A percentile compares a stretch with the other conserved stretches of the same genome.
Conservation (phyloP, 2,329 filamentous ascomycete genomes). For the Uncinocarpus reesii region DNA sequence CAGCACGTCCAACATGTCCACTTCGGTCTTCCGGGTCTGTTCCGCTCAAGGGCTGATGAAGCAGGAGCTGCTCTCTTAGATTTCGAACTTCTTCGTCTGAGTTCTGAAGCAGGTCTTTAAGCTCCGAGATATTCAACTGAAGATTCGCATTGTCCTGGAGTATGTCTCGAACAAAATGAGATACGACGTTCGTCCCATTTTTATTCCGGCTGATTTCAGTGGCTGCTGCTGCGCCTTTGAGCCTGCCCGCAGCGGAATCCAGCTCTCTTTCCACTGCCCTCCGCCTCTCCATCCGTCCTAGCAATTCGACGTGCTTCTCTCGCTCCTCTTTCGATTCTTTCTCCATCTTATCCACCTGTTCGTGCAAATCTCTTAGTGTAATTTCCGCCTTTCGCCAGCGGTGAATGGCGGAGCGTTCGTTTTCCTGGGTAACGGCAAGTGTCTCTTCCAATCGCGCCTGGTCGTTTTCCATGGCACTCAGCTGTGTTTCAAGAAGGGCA, state of each 20-base stretch:
- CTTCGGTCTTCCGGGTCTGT: conserved; percentile 18
- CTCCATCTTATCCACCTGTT: conserved; percentile 82
- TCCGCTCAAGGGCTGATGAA: conserved; percentile 51
- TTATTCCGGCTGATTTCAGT: conserved; percentile 53
- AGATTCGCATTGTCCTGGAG: conserved; percentile 90
- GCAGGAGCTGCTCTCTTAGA: conserved; percentile 67
- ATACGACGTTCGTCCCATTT: conserved; percentile 62
- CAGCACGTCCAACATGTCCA: conserved; percentile 29
- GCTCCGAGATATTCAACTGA: conserved; percentile 80
- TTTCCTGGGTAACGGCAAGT: conserved; percentile 57
- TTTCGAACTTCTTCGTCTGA: conserved; percentile 91
- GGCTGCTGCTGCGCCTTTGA: conserved; percentile 69
- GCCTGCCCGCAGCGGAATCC: conserved; percentile 63
- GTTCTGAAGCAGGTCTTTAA: conserved; percentile 78
- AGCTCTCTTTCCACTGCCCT: conserved; percentile 73
- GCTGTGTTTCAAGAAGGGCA: conserved; percentile 66
- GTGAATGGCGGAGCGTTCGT: conserved; percentile 66
- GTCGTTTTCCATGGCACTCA: conserved; percentile 69
- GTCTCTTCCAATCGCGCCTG: conserved; percentile 62
- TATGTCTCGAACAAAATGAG: conserved; percentile 90
- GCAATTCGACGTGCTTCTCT: conserved; percentile 68
- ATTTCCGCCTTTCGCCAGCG: conserved; percentile 80
- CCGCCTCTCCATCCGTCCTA: conserved; percentile 73
- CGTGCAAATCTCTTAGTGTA: conserved; percentile 65
- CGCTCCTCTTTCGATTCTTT: conserved; percentile 69